Conservation (phyloP, 2,329 filamentous ascomycete genomes). For the Xylaria sp. region DNA sequence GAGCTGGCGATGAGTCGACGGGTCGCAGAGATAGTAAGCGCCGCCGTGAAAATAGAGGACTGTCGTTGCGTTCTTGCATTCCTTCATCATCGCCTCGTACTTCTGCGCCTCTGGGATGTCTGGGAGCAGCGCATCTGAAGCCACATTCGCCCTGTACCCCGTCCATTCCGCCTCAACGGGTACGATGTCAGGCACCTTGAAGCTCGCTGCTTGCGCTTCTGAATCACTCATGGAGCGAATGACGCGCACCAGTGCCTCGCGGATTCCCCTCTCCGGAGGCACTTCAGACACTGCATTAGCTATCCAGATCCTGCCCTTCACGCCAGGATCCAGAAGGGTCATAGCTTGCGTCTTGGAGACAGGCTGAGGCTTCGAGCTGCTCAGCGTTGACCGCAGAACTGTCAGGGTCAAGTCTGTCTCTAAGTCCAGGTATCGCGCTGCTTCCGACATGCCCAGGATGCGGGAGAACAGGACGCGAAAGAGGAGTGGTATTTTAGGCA, state of each 20-base stretch:
- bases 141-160: slow-evolving; percentile 69
- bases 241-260: slow-evolving; percentile 66
- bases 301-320: slow-evolving; percentile 86
- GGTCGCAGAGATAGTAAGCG: slow-evolving; percentile 78
- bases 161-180: slow-evolving; percentile 80
- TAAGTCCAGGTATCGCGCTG: slow-evolving; percentile 80
- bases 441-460: slow-evolving; percentile 73
- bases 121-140: slow-evolving; percentile 61
- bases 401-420: slow-evolving; percentile 77
- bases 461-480: slow-evolving; percentile 71
- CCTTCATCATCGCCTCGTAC: slow-evolving; percentile 73
- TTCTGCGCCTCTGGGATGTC: slow-evolving; percentile 69
- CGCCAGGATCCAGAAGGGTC: slow-evolving; percentile 47
- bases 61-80: slow-evolving; percentile 70
- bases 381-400: slow-evolving; percentile 74
- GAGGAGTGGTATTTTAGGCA: slow-evolving; percentile 70
- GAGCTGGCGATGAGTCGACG: slow-evolving; percentile 69
- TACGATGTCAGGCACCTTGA: slow-evolving; percentile 60
- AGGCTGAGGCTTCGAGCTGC: slow-evolving; percentile 56
- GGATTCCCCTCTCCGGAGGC: slow-evolving; percentile 65
- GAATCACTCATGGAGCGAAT: slow-evolving; percentile 64
- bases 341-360: slow-evolving; percentile 70
- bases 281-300: slow-evolving; percentile 72
- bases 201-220: slow-evolving; percentile 46
- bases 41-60: slow-evolving; percentile 82